Evolutionary conservation across 495 filamentous ascomycete genomes (phyloP).

Genomic region (Margaritispora aquatica): DNA sequence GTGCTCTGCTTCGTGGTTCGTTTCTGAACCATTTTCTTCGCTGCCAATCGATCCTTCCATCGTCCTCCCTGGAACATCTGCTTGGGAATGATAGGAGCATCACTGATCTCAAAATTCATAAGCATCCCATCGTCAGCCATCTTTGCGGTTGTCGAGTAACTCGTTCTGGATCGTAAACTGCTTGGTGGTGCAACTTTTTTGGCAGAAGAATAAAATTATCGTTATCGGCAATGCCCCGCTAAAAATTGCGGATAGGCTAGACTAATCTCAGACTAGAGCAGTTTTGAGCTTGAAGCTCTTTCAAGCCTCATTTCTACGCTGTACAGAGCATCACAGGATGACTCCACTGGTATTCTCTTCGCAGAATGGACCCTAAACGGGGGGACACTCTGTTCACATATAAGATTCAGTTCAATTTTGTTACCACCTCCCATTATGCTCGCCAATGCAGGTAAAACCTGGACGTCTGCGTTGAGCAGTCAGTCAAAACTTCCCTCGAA

Average conservation of each 20-base stretch:
- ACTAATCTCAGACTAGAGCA: background rate
- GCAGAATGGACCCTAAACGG: conserved; percentile 17
- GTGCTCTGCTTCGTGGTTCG: conserved; percentile 9
- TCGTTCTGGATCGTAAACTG: background rate
- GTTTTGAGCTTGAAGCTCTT: background rate
- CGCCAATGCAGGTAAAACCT: background rate
- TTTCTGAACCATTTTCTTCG: conserved; percentile 61
- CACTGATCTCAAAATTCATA: conserved; percentile 78
- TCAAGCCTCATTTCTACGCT: conserved; percentile 13
- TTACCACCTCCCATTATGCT: background rate
- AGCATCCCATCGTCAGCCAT: conserved; percentile 97
- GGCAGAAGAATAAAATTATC: conserved; percentile 10
- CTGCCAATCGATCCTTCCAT: conserved; percentile 82
- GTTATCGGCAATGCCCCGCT: conserved; percentile 7
- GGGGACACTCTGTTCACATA: background rate
- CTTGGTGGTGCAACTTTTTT: background rate
- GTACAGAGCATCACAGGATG: conserved; percentile 26
- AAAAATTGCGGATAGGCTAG: conserved; percentile 9
- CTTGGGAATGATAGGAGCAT: conserved; percentile 44
- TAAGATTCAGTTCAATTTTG: background rate
- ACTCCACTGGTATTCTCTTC: conserved; percentile 8
- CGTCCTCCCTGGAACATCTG: conserved; percentile 78
- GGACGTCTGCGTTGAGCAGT: background rate
- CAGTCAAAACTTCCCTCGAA: background rate
- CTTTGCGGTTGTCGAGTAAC: background rate